These are phyloP conservation scores for Aspergillus neotritici DNA, from an alignment of 2,329 filamentous ascomycete species.

Conservation along the genomic window DNA sequence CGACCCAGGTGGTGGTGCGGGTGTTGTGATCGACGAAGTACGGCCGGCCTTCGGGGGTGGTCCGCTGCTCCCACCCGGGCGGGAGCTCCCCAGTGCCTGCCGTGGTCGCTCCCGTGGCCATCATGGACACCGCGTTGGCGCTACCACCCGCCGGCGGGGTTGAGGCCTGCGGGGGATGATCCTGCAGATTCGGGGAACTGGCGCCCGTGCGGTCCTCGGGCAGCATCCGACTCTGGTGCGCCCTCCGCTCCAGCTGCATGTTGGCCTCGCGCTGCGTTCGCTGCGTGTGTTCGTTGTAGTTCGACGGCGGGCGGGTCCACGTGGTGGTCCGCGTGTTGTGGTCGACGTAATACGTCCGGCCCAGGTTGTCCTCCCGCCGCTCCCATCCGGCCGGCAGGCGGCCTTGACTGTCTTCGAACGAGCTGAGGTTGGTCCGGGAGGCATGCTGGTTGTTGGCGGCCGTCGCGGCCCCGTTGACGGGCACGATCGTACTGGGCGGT, in stretches of 20 bases:
- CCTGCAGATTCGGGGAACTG: slow-evolving; percentile 73
- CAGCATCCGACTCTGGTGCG: slow-evolving; percentile 91
- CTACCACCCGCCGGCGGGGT: slow-evolving; percentile 42
- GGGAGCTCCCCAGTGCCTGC: slow-evolving; percentile 92
- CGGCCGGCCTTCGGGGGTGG: slow-evolving; percentile 86
- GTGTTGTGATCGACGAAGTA: slow-evolving; percentile 99
- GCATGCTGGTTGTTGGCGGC: slow-evolving; percentile 35
- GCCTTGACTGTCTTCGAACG: slow-evolving; percentile 94
- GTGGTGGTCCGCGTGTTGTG: slow-evolving; percentile 96
- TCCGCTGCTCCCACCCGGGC: slow-evolving; percentile 91
- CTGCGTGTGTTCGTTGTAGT: slow-evolving; percentile 69
- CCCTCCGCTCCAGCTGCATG: slow-evolving; percentile 84
- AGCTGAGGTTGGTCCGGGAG: slow-evolving; percentile 63
- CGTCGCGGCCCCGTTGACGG: slow-evolving; percentile 36
- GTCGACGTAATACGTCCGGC: slow-evolving; percentile 95
- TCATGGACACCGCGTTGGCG: slow-evolving; percentile 67
- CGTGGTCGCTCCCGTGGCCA: slow-evolving; percentile 91
- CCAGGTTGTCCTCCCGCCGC: slow-evolving; percentile 87
- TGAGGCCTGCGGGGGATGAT: slow-evolving; percentile 40
- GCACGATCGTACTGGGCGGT: slow-evolving; percentile 35
- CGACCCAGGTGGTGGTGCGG: slow-evolving; percentile 96
- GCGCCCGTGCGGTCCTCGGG: slow-evolving; percentile 93
- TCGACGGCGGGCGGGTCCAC: slow-evolving; percentile 83
- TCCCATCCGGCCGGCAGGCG: slow-evolving; percentile 92
- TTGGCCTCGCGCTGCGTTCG: slow-evolving; percentile 79